phyloP scores from a whole-genome alignment of 352 stramenopile genomes.

The Phytophthora pseudosyringae region DNA sequence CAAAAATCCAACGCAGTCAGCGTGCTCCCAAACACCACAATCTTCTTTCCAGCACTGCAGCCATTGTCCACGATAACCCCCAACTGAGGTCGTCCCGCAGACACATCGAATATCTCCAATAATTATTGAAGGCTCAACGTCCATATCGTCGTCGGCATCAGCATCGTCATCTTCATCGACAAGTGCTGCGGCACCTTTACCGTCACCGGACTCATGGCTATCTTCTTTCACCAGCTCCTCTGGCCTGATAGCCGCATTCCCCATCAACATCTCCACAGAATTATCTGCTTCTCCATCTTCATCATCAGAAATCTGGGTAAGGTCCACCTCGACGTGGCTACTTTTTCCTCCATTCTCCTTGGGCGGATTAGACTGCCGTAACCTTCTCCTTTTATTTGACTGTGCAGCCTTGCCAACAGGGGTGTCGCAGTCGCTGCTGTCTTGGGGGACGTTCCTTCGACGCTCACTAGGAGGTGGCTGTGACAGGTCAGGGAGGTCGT shows the following conservation, averaged over 20 bases:
- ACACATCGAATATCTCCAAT: constrained; percentile 63
- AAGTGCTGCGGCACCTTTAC: constrained; percentile 9
- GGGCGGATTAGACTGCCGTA: constrained; percentile 7
- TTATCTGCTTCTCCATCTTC: constrained; percentile 6
- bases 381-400: constrained; percentile 32
- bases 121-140: constrained; percentile 28
- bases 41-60: constrained; percentile 71
- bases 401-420: constrained; percentile 3
- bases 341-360: constrained; percentile 17
- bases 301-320: constrained; percentile 30
- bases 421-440: constrained; percentile 8
- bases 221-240: neutral
- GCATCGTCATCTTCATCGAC: constrained; percentile 20
- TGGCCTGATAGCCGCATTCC: neutral
- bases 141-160: constrained; percentile 25
- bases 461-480: constrained; percentile 13
- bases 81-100: constrained; percentile 56
- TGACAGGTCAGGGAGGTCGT: constrained; percentile 49
- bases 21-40: constrained; percentile 74
- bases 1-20: constrained; percentile 70
- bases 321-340: constrained; percentile 25
- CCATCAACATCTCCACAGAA: neutral
- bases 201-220: neutral
- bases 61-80: constrained; percentile 67
- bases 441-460: constrained; percentile 6